Base-by-base conservation (phyloP, 768 basidiomycete species). In the Lactarius deliciosus region DNA sequence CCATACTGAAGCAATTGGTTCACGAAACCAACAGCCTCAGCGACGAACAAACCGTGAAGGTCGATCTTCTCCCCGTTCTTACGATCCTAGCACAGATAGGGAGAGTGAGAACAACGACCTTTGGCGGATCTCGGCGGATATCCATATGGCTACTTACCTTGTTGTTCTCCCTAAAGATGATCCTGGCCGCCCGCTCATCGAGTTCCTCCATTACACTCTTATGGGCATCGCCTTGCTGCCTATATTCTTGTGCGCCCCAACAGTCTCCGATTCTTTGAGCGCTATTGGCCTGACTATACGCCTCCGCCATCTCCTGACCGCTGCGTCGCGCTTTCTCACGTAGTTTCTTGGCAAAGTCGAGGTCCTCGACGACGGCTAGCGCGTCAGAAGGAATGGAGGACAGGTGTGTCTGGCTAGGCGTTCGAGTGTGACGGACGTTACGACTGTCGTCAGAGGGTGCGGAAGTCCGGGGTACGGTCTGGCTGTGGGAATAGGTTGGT, bases 1-100 rank as follows among this genome's bases (percentile, higher is more conserved):
- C 47, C 61, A 41, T 16, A n/a, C 36, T 40, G 20, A n/a, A 63
- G 10, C 28, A 43, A n/a, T 28, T n/a, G 36, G 28, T 20, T 53
- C 20, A 57, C 60, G 6, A 32, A 36, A 4, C 13, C 7, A 16
- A 66, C 13, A 2, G 65, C 65, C 16, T 66, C 65, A 3, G 11
- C 0, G 5, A 66, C 61, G 11, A 13, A 15, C 61, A 66, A 63
- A 3, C 61, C 65, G 9, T 66, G 65, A 10, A 66, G 47, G 57
- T 66, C 65, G 9, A 66, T 15, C 47, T 25, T 56, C 55, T 9
- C 38, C n/a, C 4, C 22, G 2, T 13, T 5, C n/a, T 18, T 16
- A 34, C 45, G 41, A 25, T 18, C 25, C 66, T 67, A 30, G 7
- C 34, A 53, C 28, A 32, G 1, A 30, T 6, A 32, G 32, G n/a